Evolutionary conservation across 2,329 filamentous ascomycete species (phyloP).

Genomic region (Pseudocercospora fuligena): DNA sequence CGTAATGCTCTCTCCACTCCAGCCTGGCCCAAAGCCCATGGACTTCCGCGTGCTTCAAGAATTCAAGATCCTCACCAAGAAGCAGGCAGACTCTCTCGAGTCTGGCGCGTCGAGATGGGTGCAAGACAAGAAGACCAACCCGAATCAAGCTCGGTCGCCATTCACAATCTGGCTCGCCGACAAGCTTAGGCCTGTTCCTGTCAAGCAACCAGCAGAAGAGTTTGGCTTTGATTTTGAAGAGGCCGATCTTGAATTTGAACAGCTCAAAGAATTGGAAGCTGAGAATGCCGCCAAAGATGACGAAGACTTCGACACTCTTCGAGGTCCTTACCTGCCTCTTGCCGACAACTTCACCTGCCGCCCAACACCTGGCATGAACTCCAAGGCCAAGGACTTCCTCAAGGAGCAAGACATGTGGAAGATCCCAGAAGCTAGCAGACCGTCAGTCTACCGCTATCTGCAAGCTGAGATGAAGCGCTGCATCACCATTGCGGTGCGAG

Average conservation of each 20-base stretch:
- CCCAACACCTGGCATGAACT: slow-evolving; percentile 33
- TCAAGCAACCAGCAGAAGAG: slow-evolving; percentile 53
- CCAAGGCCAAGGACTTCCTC: slow-evolving; percentile 45
- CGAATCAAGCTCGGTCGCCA: slow-evolving; percentile 33
- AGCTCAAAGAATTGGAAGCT: slow-evolving; percentile 64
- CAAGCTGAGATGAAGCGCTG: slow-evolving; percentile 59
- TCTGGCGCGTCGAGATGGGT: slow-evolving; percentile 51
- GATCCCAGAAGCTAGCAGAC: slow-evolving; percentile 61
- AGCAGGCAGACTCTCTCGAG: slow-evolving; percentile 67
- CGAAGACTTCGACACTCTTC: slow-evolving; percentile 46
- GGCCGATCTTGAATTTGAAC: slow-evolving; percentile 64
- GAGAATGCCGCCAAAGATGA: slow-evolving; percentile 55
- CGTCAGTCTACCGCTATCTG: slow-evolving; percentile 69
- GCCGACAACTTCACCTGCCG: slow-evolving; percentile 48
- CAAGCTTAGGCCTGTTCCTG: slow-evolving; percentile 52
- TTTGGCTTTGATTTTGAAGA: slow-evolving; percentile 63
- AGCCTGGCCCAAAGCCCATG: slow-evolving; percentile 52
- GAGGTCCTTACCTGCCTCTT: slow-evolving; percentile 39
- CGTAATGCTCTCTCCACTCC: slow-evolving; percentile 51
- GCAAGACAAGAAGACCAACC: slow-evolving; percentile 30
- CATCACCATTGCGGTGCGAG: slow-evolving; percentile 55
- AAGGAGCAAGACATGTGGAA: slow-evolving; percentile 62
- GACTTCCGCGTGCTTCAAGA: slow-evolving; percentile 59
- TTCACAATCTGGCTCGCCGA: slow-evolving; percentile 65
- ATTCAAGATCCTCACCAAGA: slow-evolving; percentile 63